Conservation (phyloP, 1,139 yeast species). For the Pichia sp. region DNA sequence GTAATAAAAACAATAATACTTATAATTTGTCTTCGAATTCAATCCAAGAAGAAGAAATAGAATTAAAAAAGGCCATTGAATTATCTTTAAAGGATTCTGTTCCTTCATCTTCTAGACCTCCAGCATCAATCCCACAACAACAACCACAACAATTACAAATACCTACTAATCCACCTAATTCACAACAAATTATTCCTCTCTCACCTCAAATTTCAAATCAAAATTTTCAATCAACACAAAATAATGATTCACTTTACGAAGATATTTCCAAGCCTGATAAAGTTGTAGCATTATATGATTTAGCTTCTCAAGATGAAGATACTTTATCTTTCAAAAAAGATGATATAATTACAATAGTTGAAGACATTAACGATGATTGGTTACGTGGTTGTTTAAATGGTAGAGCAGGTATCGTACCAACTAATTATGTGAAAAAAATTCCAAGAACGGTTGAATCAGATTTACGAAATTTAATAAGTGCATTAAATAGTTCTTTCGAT, state of each 20-base stretch:
- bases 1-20: constrained; percentile 11
- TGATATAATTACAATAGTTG: constrained; percentile 77
- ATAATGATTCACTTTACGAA: constrained; percentile 7
- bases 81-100: constrained; percentile 62
- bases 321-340: constrained; percentile 69
- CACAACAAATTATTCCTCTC: background rate
- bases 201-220: constrained; percentile 3
- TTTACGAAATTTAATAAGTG: constrained; percentile 35
- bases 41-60: constrained; percentile 58
- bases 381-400: constrained; percentile 88
- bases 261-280: constrained; percentile 36
- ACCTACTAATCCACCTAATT: background rate
- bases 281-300: constrained; percentile 82
- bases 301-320: constrained; percentile 63
- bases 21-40: no score
- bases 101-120: constrained; percentile 4
- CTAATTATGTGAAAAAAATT: constrained; percentile 82
- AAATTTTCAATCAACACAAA: background rate
- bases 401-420: constrained; percentile 82
- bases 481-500: constrained; percentile 43
- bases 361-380: constrained; percentile 90
- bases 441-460: constrained; percentile 60
- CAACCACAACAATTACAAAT: constrained; percentile 6
- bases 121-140: background rate
- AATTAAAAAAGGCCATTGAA: constrained; percentile 69